Evolutionary conservation across 2,329 filamentous ascomycete genomes (phyloP), one percentile per base, ranked within the genome.

Genomic region (Aspergillus sp.): DNA sequence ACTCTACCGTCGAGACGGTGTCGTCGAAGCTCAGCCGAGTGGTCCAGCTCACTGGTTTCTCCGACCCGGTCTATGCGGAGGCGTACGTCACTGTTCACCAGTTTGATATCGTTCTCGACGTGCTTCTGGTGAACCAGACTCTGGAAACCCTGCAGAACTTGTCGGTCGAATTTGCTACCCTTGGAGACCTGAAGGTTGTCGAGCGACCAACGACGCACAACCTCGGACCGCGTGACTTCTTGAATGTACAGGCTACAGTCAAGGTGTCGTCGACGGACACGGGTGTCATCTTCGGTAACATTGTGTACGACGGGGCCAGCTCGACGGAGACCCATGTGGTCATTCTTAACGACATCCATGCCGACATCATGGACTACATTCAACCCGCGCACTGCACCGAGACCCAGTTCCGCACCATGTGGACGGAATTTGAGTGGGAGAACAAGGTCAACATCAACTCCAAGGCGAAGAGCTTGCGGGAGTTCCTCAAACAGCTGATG

Each of bases 361-460:
- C 97, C 52, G 94, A 99, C 69, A 97, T 99, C 60, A 99, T 99
- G 94, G 94, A 99, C 76, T 99, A 99, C 77, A 99, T 99, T 66
- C 93, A 97, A 71, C 94, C 94, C 1, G 93, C 93, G 5, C 87
- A 91, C 14, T 99, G 94, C 80, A 94, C 91, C 4, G 94, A 99
- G 79, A 97, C 93, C 10, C 91, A 97, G 68, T 99, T 99, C 86
- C 86, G 94, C 55, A 96, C 91, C n/a, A 99, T 99, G 94, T 99
- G 94, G 94, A 99, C 94, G 34, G 94, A 99, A 71, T 99, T 99
- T 62, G 94, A 99, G 72, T 99, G 94, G 94, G 94, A 99, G 81
- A 99, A 99, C 79, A 99, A 99, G 83, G 93, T 99, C 74, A 99
- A 99, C 78, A 97, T 99, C 78, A 97, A 97, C 76, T 95, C 90